These are phyloP conservation scores for Citropsis articulata DNA, from an alignment of 345 rosid species.

Conservation along the genomic window DNA sequence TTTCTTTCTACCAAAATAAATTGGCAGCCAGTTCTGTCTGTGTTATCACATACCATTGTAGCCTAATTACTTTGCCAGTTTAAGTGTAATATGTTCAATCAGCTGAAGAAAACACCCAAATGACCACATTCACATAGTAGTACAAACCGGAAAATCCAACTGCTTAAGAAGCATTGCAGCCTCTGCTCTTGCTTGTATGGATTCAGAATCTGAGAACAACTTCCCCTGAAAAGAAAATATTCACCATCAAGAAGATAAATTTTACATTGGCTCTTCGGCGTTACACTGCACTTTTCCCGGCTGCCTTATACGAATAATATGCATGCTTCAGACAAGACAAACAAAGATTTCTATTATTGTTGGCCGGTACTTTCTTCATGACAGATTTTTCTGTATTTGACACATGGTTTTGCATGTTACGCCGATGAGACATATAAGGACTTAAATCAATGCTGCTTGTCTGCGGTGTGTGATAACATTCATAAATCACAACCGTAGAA, in stretches of 20 bases:
- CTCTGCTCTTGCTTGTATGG: conserved; percentile 95
- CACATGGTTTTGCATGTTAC: background rate
- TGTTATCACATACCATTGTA: background rate
- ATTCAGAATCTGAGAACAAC: conserved; percentile 88
- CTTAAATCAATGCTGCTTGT: background rate
- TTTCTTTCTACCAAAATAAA: background rate
- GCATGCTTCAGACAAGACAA: background rate
- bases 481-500: background rate
- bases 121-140: conserved; percentile 18
- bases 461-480: background rate
- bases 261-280: background rate
- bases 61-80: background rate
- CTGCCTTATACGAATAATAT: background rate
- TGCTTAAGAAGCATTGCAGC: conserved; percentile 95
- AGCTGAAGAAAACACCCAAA: conserved; percentile 9
- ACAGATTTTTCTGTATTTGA: background rate
- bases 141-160: conserved; percentile 89
- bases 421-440: background rate
- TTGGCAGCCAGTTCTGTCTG: background rate
- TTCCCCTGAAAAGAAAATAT: conserved; percentile 49
- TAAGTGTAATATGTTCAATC: background rate
- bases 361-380: background rate
- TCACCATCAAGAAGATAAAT: background rate
- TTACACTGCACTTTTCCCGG: background rate
- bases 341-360: background rate